These are phyloP conservation scores for Periglandula ipomoeae DNA, from an alignment of 2,329 filamentous ascomycete species.

Conservation along the genomic window DNA sequence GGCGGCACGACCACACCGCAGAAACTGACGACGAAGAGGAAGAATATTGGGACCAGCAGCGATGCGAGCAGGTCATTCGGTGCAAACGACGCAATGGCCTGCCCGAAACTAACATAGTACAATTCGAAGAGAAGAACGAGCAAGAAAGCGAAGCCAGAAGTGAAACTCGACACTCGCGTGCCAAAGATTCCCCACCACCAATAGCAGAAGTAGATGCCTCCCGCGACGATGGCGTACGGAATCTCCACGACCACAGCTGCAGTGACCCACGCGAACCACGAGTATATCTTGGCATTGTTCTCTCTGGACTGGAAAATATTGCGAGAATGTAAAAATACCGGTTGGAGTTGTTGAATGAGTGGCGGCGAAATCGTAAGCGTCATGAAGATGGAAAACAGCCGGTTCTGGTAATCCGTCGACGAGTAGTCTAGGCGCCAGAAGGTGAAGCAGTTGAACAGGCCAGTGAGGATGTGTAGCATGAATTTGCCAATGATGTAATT, in stretches of 20 bases:
- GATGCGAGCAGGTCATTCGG: conserved; percentile 60
- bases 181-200: conserved; percentile 50
- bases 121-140: conserved; percentile 57
- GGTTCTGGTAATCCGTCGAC: conserved; percentile 56
- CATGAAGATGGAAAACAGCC: conserved; percentile 70
- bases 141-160: conserved; percentile 53
- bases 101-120: conserved; percentile 56
- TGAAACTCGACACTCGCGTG: conserved; percentile 41
- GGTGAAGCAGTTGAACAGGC: conserved; percentile 62
- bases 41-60: conserved; percentile 58
- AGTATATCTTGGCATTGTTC: conserved; percentile 70
- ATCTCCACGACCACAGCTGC: conserved; percentile 60
- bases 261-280: conserved; percentile 61
- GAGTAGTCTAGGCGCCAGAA: conserved; percentile 54
- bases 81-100: conserved; percentile 56
- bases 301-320: conserved; percentile 64
- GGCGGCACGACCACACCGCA: conserved; percentile 62
- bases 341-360: conserved; percentile 69
- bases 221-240: conserved; percentile 58
- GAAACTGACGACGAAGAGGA: conserved; percentile 61
- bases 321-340: conserved; percentile 57
- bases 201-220: conserved; percentile 37
- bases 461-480: conserved; percentile 51
- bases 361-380: conserved; percentile 66
- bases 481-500: conserved; percentile 55